Base-by-base conservation (phyloP, 305 asterid species). In the Solanum hybrid region DNA sequence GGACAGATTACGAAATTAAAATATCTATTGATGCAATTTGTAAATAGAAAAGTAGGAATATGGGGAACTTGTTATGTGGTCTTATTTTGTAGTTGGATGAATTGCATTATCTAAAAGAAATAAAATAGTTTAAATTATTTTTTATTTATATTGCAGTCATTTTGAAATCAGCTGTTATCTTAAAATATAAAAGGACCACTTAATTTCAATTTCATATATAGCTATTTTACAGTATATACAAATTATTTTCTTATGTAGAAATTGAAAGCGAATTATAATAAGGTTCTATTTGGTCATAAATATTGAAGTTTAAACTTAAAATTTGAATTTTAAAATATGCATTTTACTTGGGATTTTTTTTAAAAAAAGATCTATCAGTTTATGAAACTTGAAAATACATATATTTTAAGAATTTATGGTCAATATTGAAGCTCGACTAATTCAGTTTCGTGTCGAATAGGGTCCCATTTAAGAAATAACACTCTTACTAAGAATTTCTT, bases 361-460 rank as follows among this genome's bases (percentile, higher is more conserved):
- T 0, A 0, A 20, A 6, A 57, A 61, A 61, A 8, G 5, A 20
- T 61, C 5, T 22, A 65, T 0, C 6, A 22, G 6, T 65, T 65
- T 65, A 8, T 8, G 12, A 65, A 65, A 65, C 77, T 72, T 72
- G 1, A 72, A 11, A 70, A 11, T 24, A 70, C 2, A 26, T 70
- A 24, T 70, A n/a, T 24, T 70, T 26, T 70, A 70, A 26, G 17
- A 65, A 65, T 65, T 65, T 22, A 65, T 65, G 12, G 1, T 22
- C 26, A 65, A 4, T 8, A 65, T 65, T 65, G 12, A 22, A 65
- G 2, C 73, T 22, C 1, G 27, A 65, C 13, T 65, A 65, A 65
- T 22, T 65, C 27, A 65, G 0, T 22, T 65, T 65, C 2, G 6
- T 8, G 3, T 65, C 13, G 73, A 0, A 65, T 65, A 22, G 3